Base-by-base conservation (phyloP, 1,284 basidiomycete species). In the Moesziomyces parantarcticus region DNA sequence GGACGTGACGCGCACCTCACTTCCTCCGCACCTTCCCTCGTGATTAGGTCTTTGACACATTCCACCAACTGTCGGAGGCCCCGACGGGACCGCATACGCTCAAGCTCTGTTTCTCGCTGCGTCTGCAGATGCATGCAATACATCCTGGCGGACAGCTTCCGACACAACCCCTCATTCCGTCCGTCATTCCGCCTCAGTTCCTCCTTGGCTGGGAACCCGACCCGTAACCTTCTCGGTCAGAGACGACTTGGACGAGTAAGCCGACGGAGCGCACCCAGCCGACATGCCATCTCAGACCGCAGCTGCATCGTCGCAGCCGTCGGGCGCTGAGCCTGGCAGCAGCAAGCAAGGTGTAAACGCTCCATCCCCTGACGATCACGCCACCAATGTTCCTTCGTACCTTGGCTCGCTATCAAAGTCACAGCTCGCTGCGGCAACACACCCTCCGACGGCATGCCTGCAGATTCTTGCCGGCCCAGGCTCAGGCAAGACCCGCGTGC, bases 401-500 rank as follows among this genome's bases (percentile, higher is more conserved):
- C 77, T 75, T 14, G 14, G 48, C 18, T 41, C 68, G 9, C 72
- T 83, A 13, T 78, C 80, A 13, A 52, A 50, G 2, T 74, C 76
- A 23, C 82, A 83, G 56, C 64, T 63, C 16, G 58, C 48, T 25
- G 82, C 82, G n/a, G 78, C 75, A 29, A 80, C 79, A 2, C 69
- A 75, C 22, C 71, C 73, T 21, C 55, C 81, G 3, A 56, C 58
- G 18, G 40, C 58, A 40, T 76, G 78, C n/a, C 73, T 83, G 8
- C 79, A 80, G 51, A 83, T 83, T 57, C 58, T 80, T 10, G 81
- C 82, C 5, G 81, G 80, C 2, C 82, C 82, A 10, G 82, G 82
- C 18, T 80, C 78, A 3, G 82, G 82, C 41, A 83, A 83, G 71
- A 83, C 82, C 18, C 65, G 81, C 11, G 79, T 82, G 18, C 76